phyloP scores from a whole-genome alignment of 257 asterid species.

The Anisodus tanguticus region DNA sequence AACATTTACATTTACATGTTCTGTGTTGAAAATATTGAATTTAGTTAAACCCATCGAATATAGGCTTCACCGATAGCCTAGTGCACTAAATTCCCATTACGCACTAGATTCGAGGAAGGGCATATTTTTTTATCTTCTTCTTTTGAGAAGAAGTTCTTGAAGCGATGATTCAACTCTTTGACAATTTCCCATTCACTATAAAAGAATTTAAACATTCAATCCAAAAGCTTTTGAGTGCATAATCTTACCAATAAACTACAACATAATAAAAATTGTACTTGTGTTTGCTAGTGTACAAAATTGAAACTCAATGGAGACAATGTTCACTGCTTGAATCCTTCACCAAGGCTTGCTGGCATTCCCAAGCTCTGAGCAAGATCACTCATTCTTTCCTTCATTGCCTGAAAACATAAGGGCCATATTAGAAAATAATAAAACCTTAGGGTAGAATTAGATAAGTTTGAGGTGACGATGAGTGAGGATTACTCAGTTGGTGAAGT shows the following conservation, averaged over 20 bases:
- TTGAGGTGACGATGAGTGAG: neutral
- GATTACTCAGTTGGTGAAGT: neutral
- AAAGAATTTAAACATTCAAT: neutral
- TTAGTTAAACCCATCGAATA: too few species aligned
- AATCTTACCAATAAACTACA: neutral
- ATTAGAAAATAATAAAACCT: neutral
- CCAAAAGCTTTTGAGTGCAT: neutral
- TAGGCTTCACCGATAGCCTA: too few species aligned
- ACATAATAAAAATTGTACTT: neutral
- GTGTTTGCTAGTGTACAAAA: constrained; percentile 36
- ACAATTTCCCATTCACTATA: neutral
- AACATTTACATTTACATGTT: too few species aligned
- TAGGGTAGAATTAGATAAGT: neutral
- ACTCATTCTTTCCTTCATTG: constrained; percentile 93
- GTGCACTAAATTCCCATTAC: too few species aligned
- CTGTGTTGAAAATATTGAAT: too few species aligned
- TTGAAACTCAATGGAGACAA: constrained; percentile 33
- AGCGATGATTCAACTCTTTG: neutral
- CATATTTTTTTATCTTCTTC: too few species aligned
- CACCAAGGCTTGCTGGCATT: constrained; percentile 84
- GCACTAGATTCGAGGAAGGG: too few species aligned
- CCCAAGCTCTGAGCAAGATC: constrained; percentile 96
- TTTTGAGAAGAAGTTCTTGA: neutral
- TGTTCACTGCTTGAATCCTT: constrained; percentile 60
- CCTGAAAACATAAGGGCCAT: constrained; percentile 45